Base-by-base conservation (phyloP, 495 filamentous ascomycete genomes). In the Penicillium pulvis region DNA sequence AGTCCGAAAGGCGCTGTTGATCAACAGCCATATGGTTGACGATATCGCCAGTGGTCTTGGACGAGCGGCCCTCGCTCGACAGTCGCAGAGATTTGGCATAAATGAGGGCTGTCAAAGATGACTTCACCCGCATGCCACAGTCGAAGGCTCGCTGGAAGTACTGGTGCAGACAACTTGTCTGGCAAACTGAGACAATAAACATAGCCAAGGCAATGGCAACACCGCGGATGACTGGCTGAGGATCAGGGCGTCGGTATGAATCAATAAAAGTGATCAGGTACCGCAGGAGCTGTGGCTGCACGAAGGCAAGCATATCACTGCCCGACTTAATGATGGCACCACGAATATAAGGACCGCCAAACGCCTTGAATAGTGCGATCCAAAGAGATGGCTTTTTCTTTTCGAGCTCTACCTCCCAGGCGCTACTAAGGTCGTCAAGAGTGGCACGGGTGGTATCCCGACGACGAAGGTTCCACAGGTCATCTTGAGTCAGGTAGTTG, bases 1-100 rank as follows among this genome's bases (percentile, higher is more conserved):
- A 77, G 75, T 99, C 95, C 62, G 97, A 89, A 42, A 99, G 81
- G 31, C 95, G 85, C 68, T 98, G 94, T 45, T 92, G 93, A 71
- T 99, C 95, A 20, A 98, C 93, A 24, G 95, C 94, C 91, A 98
- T 98, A 70, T 95, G 91, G 64, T 98, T 99, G 63, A 99, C 95
- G 73, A 98, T 97, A 71, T 99, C 95, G 48, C 95, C 95, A 2
- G 95, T 98, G 3, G 92, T 91, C 75, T 98, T 97, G 23, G 85
- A 67, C n/a, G 90, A 81, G 43, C 93, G 83, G 16, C 93, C 95
- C 75, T 99, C 95, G 65, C 95, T 97, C 0, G 92, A 96, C 11
- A 99, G 80, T 51, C 83, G 88, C 68, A 97, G 80, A 1, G 91
- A 87, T 74, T 99, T 99, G 44, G 87, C 81, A 67, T 97, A 99